These are phyloP conservation scores for Pascua sp. DNA, from an alignment of 1,284 basidiomycete species.

Conservation along the genomic window DNA sequence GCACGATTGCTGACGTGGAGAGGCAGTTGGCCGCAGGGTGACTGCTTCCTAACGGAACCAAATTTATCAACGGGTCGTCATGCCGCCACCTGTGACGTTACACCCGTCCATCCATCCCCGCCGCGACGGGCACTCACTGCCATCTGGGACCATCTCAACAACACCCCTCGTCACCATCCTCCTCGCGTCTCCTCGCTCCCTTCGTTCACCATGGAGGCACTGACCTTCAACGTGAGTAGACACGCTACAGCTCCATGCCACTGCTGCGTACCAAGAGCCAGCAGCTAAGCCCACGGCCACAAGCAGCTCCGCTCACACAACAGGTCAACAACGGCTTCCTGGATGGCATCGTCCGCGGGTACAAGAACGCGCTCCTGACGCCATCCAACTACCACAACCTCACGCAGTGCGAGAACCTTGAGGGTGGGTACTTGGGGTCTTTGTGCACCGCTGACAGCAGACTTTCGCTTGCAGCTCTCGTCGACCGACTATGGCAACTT, in stretches of 20 bases:
- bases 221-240: constrained; percentile 73
- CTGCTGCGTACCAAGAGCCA: not conserved
- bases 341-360: constrained; percentile 90
- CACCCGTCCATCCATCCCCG: no score
- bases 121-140: no score
- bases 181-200: not conserved
- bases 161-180: not conserved
- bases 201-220: constrained; percentile 64
- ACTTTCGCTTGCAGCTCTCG: constrained; percentile 86
- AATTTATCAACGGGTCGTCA: no score
- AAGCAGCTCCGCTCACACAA: constrained; percentile 12
- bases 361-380: constrained; percentile 86
- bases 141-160: not conserved
- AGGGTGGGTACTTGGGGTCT: constrained; percentile 61
- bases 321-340: constrained; percentile 79
- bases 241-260: not conserved
- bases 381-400: constrained; percentile 88
- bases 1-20: no score
- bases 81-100: no score
- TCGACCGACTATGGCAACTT: constrained; percentile 99
- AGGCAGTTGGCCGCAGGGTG: no score
- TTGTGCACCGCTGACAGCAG: constrained; percentile 50
- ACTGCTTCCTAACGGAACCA: no score
- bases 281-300: not conserved
- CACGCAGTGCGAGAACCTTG: constrained; percentile 95